Evolutionary conservation across 345 rosid species (phyloP).

Genomic region (Populus deltoides): DNA sequence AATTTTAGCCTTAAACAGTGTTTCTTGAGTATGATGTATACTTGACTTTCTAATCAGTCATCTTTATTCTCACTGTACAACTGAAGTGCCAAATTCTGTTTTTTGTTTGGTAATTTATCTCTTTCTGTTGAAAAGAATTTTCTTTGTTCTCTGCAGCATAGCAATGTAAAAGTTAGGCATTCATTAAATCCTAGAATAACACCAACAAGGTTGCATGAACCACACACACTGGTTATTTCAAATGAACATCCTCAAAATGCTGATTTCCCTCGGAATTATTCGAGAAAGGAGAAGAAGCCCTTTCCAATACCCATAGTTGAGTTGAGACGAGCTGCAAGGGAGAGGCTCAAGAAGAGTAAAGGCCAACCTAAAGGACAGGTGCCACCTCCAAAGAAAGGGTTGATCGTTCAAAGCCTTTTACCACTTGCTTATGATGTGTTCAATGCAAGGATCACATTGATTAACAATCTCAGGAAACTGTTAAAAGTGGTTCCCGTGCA

Average conservation of each 20-base stretch:
- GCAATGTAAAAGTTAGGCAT: conserved; percentile 27
- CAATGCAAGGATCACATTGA: conserved; percentile 65
- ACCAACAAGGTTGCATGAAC: conserved; percentile 31
- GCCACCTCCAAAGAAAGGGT: conserved; percentile 75
- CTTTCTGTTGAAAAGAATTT: not conserved
- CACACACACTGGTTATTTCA: conserved; percentile 36
- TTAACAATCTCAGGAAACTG: conserved; percentile 75
- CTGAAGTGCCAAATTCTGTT: not conserved
- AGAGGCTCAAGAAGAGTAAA: conserved; percentile 68
- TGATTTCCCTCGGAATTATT: conserved; percentile 66
- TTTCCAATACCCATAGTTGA: conserved; percentile 78
- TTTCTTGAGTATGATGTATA: not conserved
- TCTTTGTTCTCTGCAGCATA: conserved; percentile 38
- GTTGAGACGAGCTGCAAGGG: conserved; percentile 88
- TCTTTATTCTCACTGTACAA: not conserved
- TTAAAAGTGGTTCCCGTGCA: conserved; percentile 78
- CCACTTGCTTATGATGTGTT: conserved; percentile 70
- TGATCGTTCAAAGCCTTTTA: conserved; percentile 61
- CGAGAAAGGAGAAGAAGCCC: conserved; percentile 85
- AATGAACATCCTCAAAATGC: conserved; percentile 76
- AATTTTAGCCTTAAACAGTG: not conserved
- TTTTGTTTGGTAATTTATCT: not conserved
- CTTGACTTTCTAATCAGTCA: not conserved
- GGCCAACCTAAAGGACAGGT: conserved; percentile 56
- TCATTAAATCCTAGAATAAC: conserved; percentile 26